These are phyloP conservation scores for Aureobasidium zeae DNA, from an alignment of 2,329 filamentous ascomycete species.

Conservation along the genomic window DNA sequence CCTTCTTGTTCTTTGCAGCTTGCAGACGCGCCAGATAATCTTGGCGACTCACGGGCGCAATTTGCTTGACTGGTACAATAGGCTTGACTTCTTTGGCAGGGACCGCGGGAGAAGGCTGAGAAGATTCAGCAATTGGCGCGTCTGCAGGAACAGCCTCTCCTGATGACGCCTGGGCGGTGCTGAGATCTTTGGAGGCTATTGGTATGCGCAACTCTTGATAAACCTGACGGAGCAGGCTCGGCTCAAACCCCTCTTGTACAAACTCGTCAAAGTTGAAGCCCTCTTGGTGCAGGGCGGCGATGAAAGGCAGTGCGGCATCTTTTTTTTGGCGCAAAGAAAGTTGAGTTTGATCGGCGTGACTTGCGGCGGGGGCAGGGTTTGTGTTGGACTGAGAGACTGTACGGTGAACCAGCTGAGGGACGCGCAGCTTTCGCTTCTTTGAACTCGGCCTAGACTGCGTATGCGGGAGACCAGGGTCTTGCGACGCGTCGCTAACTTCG, in stretches of 20 bases:
- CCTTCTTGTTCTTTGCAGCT: slow-evolving; percentile 59
- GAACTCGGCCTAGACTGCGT: neutral
- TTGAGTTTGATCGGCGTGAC: slow-evolving; percentile 5
- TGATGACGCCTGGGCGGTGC: neutral
- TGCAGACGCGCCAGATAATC: slow-evolving; percentile 68
- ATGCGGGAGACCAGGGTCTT: neutral
- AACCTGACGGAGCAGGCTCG: slow-evolving; percentile 50
- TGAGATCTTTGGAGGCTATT: slow-evolving; percentile 3
- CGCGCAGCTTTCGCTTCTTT: slow-evolving; percentile 5
- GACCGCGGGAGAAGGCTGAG: slow-evolving; percentile 6
- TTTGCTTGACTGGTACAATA: slow-evolving; percentile 17
- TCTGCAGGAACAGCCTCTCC: neutral
- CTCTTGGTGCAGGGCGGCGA: slow-evolving; percentile 37
- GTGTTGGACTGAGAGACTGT: neutral
- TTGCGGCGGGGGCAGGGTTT: neutral
- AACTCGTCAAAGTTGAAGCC: slow-evolving; percentile 68
- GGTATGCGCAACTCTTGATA: slow-evolving; percentile 55
- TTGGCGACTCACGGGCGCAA: slow-evolving; percentile 50
- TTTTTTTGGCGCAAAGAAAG: slow-evolving; percentile 6
- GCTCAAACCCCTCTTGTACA: slow-evolving; percentile 62
- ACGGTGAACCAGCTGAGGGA: neutral
- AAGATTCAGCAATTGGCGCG: neutral
- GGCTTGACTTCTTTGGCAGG: slow-evolving; percentile 2
- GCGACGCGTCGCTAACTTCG: slow-evolving; percentile 15
- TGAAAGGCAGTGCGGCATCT: slow-evolving; percentile 19